Conservation (phyloP, 768 basidiomycete species). For the Hebeloma cylindrosporum region DNA sequence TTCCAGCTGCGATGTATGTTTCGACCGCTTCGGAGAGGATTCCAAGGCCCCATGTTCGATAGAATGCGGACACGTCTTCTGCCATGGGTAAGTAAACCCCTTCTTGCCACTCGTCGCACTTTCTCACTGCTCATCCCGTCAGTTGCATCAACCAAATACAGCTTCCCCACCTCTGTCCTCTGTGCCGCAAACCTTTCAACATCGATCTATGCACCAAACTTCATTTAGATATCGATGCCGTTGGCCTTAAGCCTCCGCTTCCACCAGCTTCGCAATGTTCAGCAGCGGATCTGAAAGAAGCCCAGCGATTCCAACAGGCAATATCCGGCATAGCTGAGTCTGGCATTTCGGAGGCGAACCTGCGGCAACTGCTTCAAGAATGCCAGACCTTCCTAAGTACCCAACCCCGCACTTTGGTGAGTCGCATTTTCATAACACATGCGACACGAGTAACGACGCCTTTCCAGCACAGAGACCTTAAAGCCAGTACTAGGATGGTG, state of each 20-base stretch:
- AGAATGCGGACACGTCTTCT: constrained; percentile 73
- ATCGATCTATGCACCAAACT: constrained; percentile 48
- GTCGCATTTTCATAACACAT: constrained; percentile 16
- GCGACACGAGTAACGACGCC: not conserved
- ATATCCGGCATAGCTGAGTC: constrained; percentile 54
- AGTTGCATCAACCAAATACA: constrained; percentile 57
- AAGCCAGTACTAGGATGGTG: constrained; percentile 48
- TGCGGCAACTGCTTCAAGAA: constrained; percentile 53
- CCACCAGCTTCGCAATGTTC: constrained; percentile 15
- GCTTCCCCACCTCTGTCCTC: constrained; percentile 52
- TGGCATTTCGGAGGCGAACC: constrained; percentile 51
- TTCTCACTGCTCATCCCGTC: constrained; percentile 5
- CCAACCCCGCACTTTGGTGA: constrained; percentile 49
- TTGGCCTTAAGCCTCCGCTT: constrained; percentile 19
- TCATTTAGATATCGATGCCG: constrained; percentile 55
- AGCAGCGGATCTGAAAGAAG: constrained; percentile 40
- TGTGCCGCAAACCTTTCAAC: constrained; percentile 60
- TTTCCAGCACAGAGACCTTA: constrained; percentile 50
- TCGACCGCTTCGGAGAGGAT: constrained; percentile 57
- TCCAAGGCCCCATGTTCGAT: constrained; percentile 62
- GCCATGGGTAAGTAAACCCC: constrained; percentile 38
- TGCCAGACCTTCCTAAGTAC: constrained; percentile 46
- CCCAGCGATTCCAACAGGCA: constrained; percentile 52
- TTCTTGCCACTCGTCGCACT: constrained; percentile 2
- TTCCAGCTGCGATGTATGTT: constrained; percentile 76